These are phyloP conservation scores for Prunus mira DNA, from an alignment of 306 rosid genomes.

Conservation along the genomic window DNA sequence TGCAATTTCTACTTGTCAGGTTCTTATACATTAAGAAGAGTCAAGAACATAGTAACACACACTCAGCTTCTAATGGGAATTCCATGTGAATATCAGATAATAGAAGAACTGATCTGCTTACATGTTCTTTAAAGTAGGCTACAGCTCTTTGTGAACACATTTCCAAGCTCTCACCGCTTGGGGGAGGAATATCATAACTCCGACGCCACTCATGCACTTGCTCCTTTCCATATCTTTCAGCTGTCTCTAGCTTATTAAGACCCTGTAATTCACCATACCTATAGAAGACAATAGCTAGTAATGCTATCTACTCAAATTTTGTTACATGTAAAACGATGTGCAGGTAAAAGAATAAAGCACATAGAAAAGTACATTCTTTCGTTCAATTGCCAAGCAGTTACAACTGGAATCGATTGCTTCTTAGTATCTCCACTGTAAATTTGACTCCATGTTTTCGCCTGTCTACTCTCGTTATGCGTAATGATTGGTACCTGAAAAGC, in stretches of 20 bases:
- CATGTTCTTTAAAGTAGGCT: conserved; percentile 69
- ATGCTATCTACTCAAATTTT: background rate
- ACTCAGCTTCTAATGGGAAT: background rate
- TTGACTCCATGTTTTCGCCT: conserved; percentile 62
- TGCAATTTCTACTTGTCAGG: conserved; percentile 19
- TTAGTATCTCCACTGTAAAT: conserved; percentile 68
- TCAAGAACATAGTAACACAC: background rate
- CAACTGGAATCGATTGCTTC: conserved; percentile 73
- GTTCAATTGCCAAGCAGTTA: conserved; percentile 71
- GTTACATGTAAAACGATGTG: background rate
- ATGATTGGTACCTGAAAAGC: conserved; percentile 57
- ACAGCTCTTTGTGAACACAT: conserved; percentile 86
- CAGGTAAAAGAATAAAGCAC: conserved; percentile 6
- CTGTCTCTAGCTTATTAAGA: conserved; percentile 77
- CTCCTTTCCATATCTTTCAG: conserved; percentile 73
- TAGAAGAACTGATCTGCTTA: conserved; percentile 22
- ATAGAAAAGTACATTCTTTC: conserved; percentile 64
- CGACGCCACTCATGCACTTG: conserved; percentile 84
- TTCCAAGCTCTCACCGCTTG: conserved; percentile 87
- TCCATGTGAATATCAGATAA: background rate
- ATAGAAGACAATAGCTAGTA: conserved; percentile 16
- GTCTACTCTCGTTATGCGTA: conserved; percentile 59
- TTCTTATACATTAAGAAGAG: background rate
- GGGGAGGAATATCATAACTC: conserved; percentile 78
- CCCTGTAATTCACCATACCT: conserved; percentile 89